phyloP scores from a whole-genome alignment of 495 filamentous ascomycete genomes.

The Paragyromitra xinjiangensis region DNA sequence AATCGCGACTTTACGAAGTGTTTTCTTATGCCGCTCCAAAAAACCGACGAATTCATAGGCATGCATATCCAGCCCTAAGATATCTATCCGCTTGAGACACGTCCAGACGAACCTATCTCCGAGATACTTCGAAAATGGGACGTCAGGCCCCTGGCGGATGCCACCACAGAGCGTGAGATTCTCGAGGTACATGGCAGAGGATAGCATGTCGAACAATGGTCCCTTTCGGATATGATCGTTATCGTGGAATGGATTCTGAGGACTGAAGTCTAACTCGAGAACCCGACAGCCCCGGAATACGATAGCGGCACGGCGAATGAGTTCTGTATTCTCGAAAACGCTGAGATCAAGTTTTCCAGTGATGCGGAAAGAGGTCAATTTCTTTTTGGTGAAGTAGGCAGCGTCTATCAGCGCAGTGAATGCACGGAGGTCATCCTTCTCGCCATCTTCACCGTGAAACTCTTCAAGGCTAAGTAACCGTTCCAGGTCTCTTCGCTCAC shows the following conservation, averaged over 20 bases:
- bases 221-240: conserved; percentile 35
- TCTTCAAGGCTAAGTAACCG: conserved; percentile 40
- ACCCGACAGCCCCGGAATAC: conserved; percentile 34
- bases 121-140: conserved; percentile 45
- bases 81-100: conserved; percentile 29
- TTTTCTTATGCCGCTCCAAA: conserved; percentile 35
- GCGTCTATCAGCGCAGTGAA: conserved; percentile 41
- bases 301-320: conserved; percentile 33
- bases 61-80: conserved; percentile 40
- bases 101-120: conserved; percentile 37
- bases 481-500: conserved; percentile 35
- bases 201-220: conserved; percentile 42
- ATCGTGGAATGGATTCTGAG: conserved; percentile 28
- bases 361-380: conserved; percentile 35
- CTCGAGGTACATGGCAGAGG: conserved; percentile 35
- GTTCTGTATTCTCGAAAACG: conserved; percentile 38
- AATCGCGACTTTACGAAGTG: conserved; percentile 28
- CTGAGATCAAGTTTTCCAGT: conserved; percentile 40
- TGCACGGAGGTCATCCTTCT: conserved; percentile 43
- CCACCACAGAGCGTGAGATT: conserved; percentile 39
- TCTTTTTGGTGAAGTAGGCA: conserved; percentile 36
- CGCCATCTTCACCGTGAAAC: conserved; percentile 41
- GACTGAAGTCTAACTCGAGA: conserved; percentile 38
- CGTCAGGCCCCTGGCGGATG: conserved; percentile 34
- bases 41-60: conserved; percentile 40